Base-by-base conservation (phyloP, 1,284 basidiomycete species). In the Ceratobasidium theobromae region DNA sequence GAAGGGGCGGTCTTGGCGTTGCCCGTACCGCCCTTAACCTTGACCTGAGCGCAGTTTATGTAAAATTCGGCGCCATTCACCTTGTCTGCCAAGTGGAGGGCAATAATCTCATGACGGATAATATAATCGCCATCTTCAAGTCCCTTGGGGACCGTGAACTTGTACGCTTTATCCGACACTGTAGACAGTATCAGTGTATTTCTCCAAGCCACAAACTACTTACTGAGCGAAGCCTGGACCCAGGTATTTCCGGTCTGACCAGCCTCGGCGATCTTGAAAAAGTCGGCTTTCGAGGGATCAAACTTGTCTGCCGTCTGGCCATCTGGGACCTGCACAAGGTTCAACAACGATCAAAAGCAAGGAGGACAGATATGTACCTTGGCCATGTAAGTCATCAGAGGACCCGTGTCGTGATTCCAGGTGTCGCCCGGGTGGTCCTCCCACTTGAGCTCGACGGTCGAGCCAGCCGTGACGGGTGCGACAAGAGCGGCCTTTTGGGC, bases 361-460 rank as follows among this genome's bases (percentile, higher is more conserved):
- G n/a, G n/a, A n/a, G n/a, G n/a, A n/a, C n/a, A n/a, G n/a, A n/a
- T n/a, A n/a, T n/a, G n/a, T n/a, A n/a, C n/a, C 23, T 76, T 74
- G 0, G 87, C 82, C 80, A 91, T 80, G 73, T 91, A 91, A 43
- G 85, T 86, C 75, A 89, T 78, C 72, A 90, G 75, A 1, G 88
- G 88, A 4, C 88, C 88, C 11, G 78, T 84, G 67, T 87, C 79
- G 71, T 91, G 88, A 1, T 85, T 84, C 88, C 87, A 89, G 53
- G 79, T 21, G 23, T 60, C 45, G 28, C 51, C 33, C 41, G 28
- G 45, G 46, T 60, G 57, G 25, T 75, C 65, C 75, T 77, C 6
- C 77, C 77, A 60, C 3, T 23, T 18, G 71, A 91, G 83, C 1
- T 78, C 76, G 18, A 91, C 65, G 0, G 72, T 72, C 73, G 84